Percentiles rank a stretch among this genome's conserved stretches.
These are phyloP conservation scores for Albizia julibrissin DNA, from an alignment of 306 rosid genomes.

Conservation along the genomic window DNA sequence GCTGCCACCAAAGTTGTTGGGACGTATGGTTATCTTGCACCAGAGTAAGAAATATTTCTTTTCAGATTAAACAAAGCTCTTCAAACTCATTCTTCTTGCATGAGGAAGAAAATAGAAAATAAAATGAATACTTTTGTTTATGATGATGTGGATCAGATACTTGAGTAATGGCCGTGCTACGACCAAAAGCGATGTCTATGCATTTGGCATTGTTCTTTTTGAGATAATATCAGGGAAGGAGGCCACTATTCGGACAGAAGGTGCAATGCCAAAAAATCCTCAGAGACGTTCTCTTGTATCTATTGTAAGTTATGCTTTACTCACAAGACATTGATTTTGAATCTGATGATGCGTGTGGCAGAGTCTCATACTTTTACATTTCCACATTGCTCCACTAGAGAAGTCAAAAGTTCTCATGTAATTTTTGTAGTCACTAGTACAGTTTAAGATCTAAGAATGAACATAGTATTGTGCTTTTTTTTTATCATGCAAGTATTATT, in stretches of 20 bases:
- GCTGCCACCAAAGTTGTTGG: slow-evolving; percentile 90
- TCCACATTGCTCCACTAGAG: slow-evolving; percentile 12
- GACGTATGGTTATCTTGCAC: slow-evolving; percentile 96
- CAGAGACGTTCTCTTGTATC: slow-evolving; percentile 93
- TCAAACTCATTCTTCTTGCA: slow-evolving; percentile 18
- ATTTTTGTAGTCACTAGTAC: background rate
- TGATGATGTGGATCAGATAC: slow-evolving; percentile 56
- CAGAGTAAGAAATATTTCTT: slow-evolving; percentile 67
- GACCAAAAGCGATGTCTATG: slow-evolving; percentile 87
- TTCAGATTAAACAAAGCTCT: background rate
- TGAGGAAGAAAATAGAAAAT: background rate
- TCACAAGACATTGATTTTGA: slow-evolving; percentile 1
- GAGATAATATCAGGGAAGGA: slow-evolving; percentile 90
- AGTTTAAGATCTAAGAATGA: background rate
- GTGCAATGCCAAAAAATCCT: slow-evolving; percentile 58
- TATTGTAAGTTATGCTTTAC: slow-evolving; percentile 62
- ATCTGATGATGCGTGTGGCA: background rate
- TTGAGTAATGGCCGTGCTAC: slow-evolving; percentile 94
- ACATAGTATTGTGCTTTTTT: background rate
- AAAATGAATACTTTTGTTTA: background rate
- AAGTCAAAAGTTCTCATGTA: background rate
- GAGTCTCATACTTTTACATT: slow-evolving; percentile 1
- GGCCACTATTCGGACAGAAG: slow-evolving; percentile 85
- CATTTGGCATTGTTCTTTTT: slow-evolving; percentile 90
- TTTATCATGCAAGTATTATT: too few relatives aligned